Percentiles rank a stretch among this genome's conserved stretches.
Evolutionary conservation across 2,329 filamentous ascomycete species (phyloP).

Genomic region (Verticillium alfalfae): DNA sequence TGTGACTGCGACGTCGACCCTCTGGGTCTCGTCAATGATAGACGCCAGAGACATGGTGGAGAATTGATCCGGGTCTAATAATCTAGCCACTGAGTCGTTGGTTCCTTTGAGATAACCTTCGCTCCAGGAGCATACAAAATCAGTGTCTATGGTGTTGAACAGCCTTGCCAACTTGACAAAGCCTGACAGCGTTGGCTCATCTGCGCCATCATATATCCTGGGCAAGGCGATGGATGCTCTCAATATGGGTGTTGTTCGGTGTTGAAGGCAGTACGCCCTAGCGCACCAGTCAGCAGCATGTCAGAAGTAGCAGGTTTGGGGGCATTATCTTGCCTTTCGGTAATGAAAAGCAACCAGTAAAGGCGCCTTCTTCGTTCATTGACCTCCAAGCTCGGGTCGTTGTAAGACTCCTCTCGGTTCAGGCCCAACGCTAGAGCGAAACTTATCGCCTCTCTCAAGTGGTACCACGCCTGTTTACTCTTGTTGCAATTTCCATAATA

Average conservation of each 20-base stretch:
- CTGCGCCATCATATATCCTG: slow-evolving; percentile 11
- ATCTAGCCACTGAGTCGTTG: background rate
- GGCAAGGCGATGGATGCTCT: slow-evolving; percentile 12
- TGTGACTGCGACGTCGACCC: slow-evolving; percentile 13
- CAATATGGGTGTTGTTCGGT: slow-evolving; percentile 9
- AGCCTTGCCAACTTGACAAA: slow-evolving; percentile 12
- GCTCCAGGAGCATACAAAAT: slow-evolving; percentile 7
- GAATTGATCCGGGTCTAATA: background rate
- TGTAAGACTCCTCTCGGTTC: slow-evolving; percentile 10
- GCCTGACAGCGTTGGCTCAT: slow-evolving; percentile 13
- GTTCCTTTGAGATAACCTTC: background rate
- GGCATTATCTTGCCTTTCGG: slow-evolving; percentile 9
- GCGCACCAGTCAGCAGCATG: background rate
- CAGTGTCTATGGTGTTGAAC: slow-evolving; percentile 12
- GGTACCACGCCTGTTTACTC: slow-evolving; percentile 21
- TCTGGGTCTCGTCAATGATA: slow-evolving; percentile 12
- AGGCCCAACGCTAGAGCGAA: slow-evolving; percentile 11
- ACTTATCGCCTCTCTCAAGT: slow-evolving; percentile 17
- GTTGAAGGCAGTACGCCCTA: slow-evolving; percentile 15
- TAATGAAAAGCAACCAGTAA: slow-evolving; percentile 16
- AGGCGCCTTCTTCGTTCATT: slow-evolving; percentile 10
- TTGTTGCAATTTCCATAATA: slow-evolving; percentile 23
- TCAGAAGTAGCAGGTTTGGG: background rate
- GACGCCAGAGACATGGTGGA: slow-evolving; percentile 3
- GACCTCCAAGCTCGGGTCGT: slow-evolving; percentile 4